A percentile compares a stretch with the other conserved stretches of the same genome.
These are phyloP conservation scores for Aureoboletus auriporus DNA, from an alignment of 768 basidiomycete genomes.

Conservation along the genomic window DNA sequence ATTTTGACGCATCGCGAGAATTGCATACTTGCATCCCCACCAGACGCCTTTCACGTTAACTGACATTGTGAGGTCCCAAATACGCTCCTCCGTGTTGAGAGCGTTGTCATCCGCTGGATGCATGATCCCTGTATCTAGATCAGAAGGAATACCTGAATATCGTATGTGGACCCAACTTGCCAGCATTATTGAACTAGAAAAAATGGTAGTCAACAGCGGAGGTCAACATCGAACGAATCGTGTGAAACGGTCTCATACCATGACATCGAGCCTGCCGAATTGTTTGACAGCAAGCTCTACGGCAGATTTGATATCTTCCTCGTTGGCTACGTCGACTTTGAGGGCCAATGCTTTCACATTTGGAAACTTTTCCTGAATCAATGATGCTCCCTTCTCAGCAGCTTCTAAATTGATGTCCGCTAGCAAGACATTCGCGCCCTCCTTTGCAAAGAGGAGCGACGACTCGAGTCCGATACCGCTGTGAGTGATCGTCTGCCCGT, in stretches of 20 bases:
- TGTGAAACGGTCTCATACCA: slow-evolving; percentile 51
- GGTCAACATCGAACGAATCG: background rate
- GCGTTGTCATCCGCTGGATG: slow-evolving; percentile 93
- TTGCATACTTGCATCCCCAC: slow-evolving; percentile 99
- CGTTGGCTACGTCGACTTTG: slow-evolving; percentile 87
- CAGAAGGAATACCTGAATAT: background rate
- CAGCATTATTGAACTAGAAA: slow-evolving; percentile 88
- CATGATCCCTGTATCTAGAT: slow-evolving; percentile 77
- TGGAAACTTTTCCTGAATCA: slow-evolving; percentile 64
- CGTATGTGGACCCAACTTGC: slow-evolving; percentile 32
- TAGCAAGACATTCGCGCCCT: slow-evolving; percentile 88
- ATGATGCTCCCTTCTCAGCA: slow-evolving; percentile 60
- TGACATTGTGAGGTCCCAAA: slow-evolving; percentile 92
- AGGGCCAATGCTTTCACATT: slow-evolving; percentile 64
- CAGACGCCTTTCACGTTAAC: slow-evolving; percentile 99
- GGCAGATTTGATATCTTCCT: slow-evolving; percentile 76
- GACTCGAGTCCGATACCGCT: slow-evolving; percentile 98
- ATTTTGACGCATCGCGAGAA: slow-evolving; percentile 94
- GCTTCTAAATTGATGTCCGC: slow-evolving; percentile 82
- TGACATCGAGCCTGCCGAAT: slow-evolving; percentile 93
- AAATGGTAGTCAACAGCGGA: background rate
- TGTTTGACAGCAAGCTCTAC: slow-evolving; percentile 76
- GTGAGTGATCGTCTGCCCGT: slow-evolving; percentile 12
- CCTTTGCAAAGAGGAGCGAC: slow-evolving; percentile 89
- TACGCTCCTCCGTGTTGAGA: slow-evolving; percentile 91